These are phyloP conservation scores for Termitomyces sp. DNA, from an alignment of 768 basidiomycete genomes.

Conservation along the genomic window DNA sequence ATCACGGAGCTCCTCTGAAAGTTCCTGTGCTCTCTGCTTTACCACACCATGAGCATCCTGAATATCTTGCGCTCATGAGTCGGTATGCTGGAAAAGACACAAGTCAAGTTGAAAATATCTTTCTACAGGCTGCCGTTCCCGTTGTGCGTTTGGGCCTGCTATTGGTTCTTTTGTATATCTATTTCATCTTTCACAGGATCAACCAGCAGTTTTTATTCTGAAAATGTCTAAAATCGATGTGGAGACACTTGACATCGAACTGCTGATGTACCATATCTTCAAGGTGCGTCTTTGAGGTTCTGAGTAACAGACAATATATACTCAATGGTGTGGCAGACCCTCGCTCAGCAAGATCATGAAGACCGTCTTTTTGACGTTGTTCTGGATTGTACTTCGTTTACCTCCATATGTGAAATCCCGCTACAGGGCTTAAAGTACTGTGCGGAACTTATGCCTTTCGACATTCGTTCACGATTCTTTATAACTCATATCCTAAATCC, in stretches of 20 bases:
- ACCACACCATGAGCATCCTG: conserved; percentile 50
- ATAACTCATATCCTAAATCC: conserved; percentile 70
- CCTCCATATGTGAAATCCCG: conserved; percentile 72
- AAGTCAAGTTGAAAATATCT: conserved; percentile 62
- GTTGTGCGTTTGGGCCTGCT: conserved; percentile 33
- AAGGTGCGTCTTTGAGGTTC: conserved; percentile 41
- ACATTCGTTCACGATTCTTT: conserved; percentile 61
- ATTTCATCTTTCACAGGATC: conserved; percentile 23
- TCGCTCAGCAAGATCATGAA: conserved; percentile 46
- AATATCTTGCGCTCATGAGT: conserved; percentile 65
- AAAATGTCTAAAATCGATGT: conserved; percentile 71
- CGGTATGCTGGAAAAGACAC: conserved; percentile 60
- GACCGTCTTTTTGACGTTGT: conserved; percentile 65
- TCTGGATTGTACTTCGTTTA: conserved; percentile 79
- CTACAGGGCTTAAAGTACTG: conserved; percentile 80
- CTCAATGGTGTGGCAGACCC: conserved; percentile 34
- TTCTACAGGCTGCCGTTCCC: conserved; percentile 51
- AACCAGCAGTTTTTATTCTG: conserved; percentile 61
- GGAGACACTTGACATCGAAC: conserved; percentile 74
- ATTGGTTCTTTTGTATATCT: not conserved
- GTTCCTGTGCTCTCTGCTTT: conserved; percentile 56
- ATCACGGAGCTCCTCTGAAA: conserved; percentile 68
- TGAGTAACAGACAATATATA: not conserved
- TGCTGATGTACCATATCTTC: conserved; percentile 75
- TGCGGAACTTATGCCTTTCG: conserved; percentile 68